phyloP scores from a whole-genome alignment of 805 yeast genomes.

The Candida hungchunana region DNA sequence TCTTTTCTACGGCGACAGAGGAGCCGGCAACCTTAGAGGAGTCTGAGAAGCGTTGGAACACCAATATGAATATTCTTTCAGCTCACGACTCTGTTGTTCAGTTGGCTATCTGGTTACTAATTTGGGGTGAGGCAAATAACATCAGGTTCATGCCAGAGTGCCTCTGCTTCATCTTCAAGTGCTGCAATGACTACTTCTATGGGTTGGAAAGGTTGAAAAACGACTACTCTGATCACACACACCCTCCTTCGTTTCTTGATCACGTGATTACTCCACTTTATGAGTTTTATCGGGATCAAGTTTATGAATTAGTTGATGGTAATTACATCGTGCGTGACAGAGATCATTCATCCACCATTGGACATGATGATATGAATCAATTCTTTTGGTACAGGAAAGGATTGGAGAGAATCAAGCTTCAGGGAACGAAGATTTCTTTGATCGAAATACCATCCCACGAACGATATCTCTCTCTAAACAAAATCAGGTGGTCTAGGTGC shows the following conservation, averaged over 20 bases:
- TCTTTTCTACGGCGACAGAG: background rate
- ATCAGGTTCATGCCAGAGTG: constrained; percentile 88
- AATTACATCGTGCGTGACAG: constrained; percentile 44
- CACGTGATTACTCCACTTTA: constrained; percentile 75
- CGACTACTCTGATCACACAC: constrained; percentile 29
- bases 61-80: constrained; percentile 44
- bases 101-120: constrained; percentile 60
- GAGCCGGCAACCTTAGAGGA: constrained; percentile 31
- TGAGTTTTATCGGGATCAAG: constrained; percentile 51
- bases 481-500: constrained; percentile 61
- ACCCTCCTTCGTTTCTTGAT: constrained; percentile 45
- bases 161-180: constrained; percentile 76
- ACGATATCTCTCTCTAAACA: constrained; percentile 50
- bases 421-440: constrained; percentile 32
- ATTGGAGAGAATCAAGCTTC: constrained; percentile 49
- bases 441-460: constrained; percentile 42
- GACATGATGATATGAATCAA: constrained; percentile 89
- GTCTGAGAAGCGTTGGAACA: constrained; percentile 47
- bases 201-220: constrained; percentile 37
- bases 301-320: constrained; percentile 42
- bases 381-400: constrained; percentile 80
- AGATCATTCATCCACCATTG: constrained; percentile 68
- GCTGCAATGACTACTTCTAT: constrained; percentile 66
- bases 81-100: constrained; percentile 58
- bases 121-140: constrained; percentile 92